Base-by-base conservation (phyloP, 768 basidiomycete species). In the Leccinellum albellum region DNA sequence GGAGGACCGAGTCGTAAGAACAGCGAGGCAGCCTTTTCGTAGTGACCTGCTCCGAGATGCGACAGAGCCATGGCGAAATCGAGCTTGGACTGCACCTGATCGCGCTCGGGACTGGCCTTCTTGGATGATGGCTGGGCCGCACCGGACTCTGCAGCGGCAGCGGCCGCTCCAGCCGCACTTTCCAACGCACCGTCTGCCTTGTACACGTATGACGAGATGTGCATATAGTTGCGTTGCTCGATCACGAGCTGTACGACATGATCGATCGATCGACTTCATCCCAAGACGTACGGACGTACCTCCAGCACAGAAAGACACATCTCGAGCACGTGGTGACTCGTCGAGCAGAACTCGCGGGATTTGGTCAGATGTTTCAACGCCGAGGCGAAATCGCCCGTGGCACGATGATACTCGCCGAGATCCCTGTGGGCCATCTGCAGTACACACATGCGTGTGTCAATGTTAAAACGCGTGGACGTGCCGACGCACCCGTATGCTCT, bases 141-240 rank as follows among this genome's bases (percentile, higher is more conserved):
- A 10, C 63, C 59, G 14, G 66, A 51, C 21, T 67, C 69, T 26
- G 61, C 59, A 17, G 72, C 61, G 10, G 71, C 62, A 14, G 76
- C 68, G 2, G 74, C 72, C 1, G 70, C 61, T 6, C 75, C 64
- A 8, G 75, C 61, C 1, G 81, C 72, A 3, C 84, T 83, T 40
- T 96, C 94, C 24, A 97, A 78, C 0, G 92, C 89, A 0, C 91
- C 87, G 58, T 97, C 94, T n/a, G 94, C 93, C 73, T 97, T 97
- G 82, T 88, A 92, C 28, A 97, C 85, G 68, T 97, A 95, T n/a
- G 90, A 94, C 8, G 88, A 80, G 33, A 97, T 81, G 65, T 94
- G 91, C 3, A 88, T 76, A 71, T 94, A 94, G 71, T 91, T 92
- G 58, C 83, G 78, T 72, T 92, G 89, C 74, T 94, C 91, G 58